Evolutionary conservation across 2,329 filamentous ascomycete genomes (phyloP).

Genomic region (Myriosclerotinia scirpicola): DNA sequence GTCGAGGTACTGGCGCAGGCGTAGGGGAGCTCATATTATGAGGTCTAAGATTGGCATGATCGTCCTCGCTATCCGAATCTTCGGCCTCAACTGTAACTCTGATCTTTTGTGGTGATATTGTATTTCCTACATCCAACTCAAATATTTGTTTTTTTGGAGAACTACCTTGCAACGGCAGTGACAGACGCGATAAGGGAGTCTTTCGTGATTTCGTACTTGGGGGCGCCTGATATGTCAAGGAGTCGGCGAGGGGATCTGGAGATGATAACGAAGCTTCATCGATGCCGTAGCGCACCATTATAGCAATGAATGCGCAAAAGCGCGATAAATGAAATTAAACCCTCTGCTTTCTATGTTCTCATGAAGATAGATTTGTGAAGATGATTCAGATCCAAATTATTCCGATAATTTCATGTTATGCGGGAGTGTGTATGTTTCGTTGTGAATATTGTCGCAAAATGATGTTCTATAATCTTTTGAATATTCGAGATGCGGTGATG

Average conservation of each 20-base stretch:
- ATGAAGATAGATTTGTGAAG: constrained; percentile 22
- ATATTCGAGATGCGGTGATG: constrained; percentile 21
- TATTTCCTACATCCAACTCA: constrained; percentile 40
- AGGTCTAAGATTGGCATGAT: constrained; percentile 27
- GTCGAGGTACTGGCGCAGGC: constrained; percentile 28
- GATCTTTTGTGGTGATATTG: constrained; percentile 41
- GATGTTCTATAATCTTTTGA: constrained; percentile 2
- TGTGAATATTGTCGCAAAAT: constrained; percentile 25
- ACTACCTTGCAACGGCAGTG: constrained; percentile 34
- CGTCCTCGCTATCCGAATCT: constrained; percentile 35
- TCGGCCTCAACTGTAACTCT: constrained; percentile 41
- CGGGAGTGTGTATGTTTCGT: constrained; percentile 2
- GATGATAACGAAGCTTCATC: constrained; percentile 37
- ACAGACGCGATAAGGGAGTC: constrained; percentile 30
- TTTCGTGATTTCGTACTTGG: constrained; percentile 37
- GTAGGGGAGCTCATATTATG: constrained; percentile 30
- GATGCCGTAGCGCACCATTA: constrained; percentile 27
- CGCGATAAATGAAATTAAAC: constrained; percentile 1
- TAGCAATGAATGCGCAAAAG: constrained; percentile 17
- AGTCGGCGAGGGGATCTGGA: constrained; percentile 41
- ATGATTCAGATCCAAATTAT: background rate
- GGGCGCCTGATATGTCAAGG: constrained; percentile 34
- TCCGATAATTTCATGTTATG: constrained; percentile 8
- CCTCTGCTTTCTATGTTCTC: constrained; percentile 5
- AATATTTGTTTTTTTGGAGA: constrained; percentile 42